phyloP scores from a whole-genome alignment of 495 filamentous ascomycete species.

The Daldinia childiae region DNA sequence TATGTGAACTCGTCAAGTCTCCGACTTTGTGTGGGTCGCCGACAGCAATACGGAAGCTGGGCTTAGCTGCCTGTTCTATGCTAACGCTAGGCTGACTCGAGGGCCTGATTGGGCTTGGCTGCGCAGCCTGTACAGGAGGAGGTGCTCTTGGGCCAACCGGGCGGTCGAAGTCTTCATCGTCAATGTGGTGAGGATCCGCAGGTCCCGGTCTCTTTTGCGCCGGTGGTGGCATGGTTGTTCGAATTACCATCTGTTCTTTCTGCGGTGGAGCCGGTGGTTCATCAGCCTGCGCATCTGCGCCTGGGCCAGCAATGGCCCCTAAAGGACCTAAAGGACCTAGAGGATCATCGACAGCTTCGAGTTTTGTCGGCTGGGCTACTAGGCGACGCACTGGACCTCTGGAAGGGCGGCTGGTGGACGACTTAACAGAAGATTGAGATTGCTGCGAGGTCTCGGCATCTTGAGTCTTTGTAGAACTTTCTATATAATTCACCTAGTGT shows the following conservation, averaged over 20 bases:
- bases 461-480: constrained; percentile 25
- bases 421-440: constrained; percentile 49
- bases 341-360: constrained; percentile 69
- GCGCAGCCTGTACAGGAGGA: constrained; percentile 77
- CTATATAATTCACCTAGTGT: constrained; percentile 40
- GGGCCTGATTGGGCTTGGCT: constrained; percentile 61
- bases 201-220: constrained; percentile 62
- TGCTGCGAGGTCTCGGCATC: constrained; percentile 43
- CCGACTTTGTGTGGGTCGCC: constrained; percentile 98
- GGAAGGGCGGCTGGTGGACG: constrained; percentile 42
- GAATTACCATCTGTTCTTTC: constrained; percentile 77
- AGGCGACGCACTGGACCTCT: constrained; percentile 66
- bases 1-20: constrained; percentile 95
- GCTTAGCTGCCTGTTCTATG: constrained; percentile 89
- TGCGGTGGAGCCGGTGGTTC: constrained; percentile 87
- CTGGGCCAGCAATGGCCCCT: constrained; percentile 57
- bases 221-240: constrained; percentile 59
- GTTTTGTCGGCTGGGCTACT: constrained; percentile 79
- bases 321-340: constrained; percentile 92
- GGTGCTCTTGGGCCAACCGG: constrained; percentile 68
- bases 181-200: constrained; percentile 62
- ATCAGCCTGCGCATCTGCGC: constrained; percentile 57
- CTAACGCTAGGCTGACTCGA: constrained; percentile 83
- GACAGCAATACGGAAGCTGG: constrained; percentile 89
- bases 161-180: constrained; percentile 58